A percentile compares a stretch with the other conserved stretches of the same genome.
These are phyloP conservation scores for Neonectria neomacrospora DNA, from an alignment of 2,329 filamentous ascomycete species.

Conservation along the genomic window DNA sequence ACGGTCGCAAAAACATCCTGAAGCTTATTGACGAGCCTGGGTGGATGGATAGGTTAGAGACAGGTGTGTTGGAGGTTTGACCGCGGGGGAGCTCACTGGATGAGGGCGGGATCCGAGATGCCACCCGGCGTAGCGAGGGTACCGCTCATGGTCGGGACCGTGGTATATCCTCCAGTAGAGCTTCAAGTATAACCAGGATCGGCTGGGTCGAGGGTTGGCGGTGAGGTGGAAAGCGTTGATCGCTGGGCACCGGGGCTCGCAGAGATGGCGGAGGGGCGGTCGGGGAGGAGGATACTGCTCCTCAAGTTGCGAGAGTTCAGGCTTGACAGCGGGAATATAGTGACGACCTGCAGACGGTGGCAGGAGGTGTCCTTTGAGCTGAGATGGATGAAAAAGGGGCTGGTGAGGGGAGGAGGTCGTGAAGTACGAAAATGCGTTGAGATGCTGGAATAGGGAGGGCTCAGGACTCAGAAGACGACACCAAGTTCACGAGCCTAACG, in stretches of 20 bases:
- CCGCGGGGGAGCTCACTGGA: slow-evolving; percentile 61
- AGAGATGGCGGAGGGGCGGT: slow-evolving; percentile 34
- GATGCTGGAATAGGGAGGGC: slow-evolving; percentile 47
- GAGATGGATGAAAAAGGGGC: slow-evolving; percentile 22
- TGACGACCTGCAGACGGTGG: slow-evolving; percentile 3
- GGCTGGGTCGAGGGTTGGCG: slow-evolving; percentile 28
- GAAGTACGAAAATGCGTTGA: slow-evolving; percentile 40
- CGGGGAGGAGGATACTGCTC: slow-evolving; percentile 29
- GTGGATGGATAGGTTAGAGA: slow-evolving; percentile 34
- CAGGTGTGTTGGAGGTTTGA: slow-evolving; percentile 29
- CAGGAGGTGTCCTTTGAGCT: slow-evolving; percentile 7
- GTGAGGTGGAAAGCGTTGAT: slow-evolving; percentile 30
- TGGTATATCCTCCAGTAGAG: slow-evolving; percentile 26
- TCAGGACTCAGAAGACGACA: slow-evolving; percentile 44
- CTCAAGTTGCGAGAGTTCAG: slow-evolving; percentile 29
- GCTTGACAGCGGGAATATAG: slow-evolving; percentile 3
- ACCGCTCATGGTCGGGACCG: slow-evolving; percentile 48
- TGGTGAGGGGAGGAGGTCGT: slow-evolving; percentile 32
- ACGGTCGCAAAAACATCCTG: slow-evolving; percentile 99
- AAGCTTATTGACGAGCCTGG: slow-evolving; percentile 93
- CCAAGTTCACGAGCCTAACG: slow-evolving; percentile 48
- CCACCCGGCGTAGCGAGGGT: slow-evolving; percentile 62
- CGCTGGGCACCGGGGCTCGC: slow-evolving; percentile 10
- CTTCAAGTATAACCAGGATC: slow-evolving; percentile 25
- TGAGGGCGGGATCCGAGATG: slow-evolving; percentile 74